A percentile compares a stretch with the other conserved stretches of the same genome.
Conservation (phyloP, 768 basidiomycete genomes). For the Tephrocybe rancida region DNA sequence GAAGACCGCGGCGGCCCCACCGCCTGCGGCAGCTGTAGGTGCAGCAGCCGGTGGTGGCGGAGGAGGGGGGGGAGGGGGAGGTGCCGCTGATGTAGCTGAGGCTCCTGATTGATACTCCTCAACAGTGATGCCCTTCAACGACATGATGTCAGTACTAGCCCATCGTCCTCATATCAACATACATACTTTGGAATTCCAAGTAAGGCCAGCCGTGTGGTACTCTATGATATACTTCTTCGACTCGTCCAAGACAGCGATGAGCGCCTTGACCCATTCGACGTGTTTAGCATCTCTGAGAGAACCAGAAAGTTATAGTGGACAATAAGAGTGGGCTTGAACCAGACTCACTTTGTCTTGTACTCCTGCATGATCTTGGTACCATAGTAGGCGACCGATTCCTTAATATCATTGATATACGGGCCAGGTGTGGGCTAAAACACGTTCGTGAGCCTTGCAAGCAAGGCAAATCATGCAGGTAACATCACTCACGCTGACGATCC, state of each 20-base stretch:
- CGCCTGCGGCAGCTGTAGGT: slow-evolving; percentile 43
- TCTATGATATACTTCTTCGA: slow-evolving; percentile 83
- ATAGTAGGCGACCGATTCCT: slow-evolving; percentile 87
- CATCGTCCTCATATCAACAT: not conserved
- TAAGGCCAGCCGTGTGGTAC: slow-evolving; percentile 81
- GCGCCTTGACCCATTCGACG: slow-evolving; percentile 84
- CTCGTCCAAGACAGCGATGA: slow-evolving; percentile 71
- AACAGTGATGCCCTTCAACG: slow-evolving; percentile 54
- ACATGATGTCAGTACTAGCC: not conserved
- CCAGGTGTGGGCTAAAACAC: slow-evolving; percentile 75
- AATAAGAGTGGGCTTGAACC: slow-evolving; percentile 11
- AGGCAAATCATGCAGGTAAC: not conserved
- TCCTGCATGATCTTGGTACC: slow-evolving; percentile 90
- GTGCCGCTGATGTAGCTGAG: slow-evolving; percentile 52
- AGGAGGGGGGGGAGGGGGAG: slow-evolving; percentile 58
- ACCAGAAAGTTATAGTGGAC: no score
- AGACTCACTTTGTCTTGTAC: slow-evolving; percentile 84
- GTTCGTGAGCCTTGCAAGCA: not conserved
- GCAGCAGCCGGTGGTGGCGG: slow-evolving; percentile 51
- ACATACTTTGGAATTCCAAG: slow-evolving; percentile 84
- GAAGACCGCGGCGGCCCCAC: slow-evolving; percentile 80
- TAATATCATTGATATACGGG: slow-evolving; percentile 77
- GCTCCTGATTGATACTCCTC: slow-evolving; percentile 50
- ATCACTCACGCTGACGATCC: slow-evolving; percentile 79
- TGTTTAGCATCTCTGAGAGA: slow-evolving; percentile 86